These are phyloP conservation scores for Cornus controversa DNA, from an alignment of 148 eudicot genomes.

Conservation along the genomic window DNA sequence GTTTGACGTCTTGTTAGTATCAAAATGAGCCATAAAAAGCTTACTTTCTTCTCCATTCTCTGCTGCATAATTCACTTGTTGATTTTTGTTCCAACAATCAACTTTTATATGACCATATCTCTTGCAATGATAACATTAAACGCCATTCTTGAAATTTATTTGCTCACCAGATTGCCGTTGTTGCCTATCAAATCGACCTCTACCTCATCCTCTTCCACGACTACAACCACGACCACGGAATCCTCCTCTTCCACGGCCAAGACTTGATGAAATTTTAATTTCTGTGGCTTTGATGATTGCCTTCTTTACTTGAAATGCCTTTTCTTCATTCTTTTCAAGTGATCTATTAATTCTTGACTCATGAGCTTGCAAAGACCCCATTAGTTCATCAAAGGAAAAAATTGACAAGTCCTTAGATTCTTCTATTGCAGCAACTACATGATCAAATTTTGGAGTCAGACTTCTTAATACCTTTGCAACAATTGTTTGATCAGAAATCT, in stretches of 20 bases:
- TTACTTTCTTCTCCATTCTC: too few relatives aligned
- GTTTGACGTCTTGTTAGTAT: neutral
- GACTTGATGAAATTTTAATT: neutral
- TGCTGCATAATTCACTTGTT: too few relatives aligned
- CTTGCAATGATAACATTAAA: too few relatives aligned
- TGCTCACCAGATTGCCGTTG: neutral
- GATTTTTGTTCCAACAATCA: neutral
- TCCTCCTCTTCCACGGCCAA: neutral
- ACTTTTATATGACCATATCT: neutral
- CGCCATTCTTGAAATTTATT: neutral
- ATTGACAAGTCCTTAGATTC: too few relatives aligned
- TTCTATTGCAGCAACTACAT: too few relatives aligned
- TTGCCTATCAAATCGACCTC: neutral
- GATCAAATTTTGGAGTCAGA: neutral
- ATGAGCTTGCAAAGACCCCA: too few relatives aligned
- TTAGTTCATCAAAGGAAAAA: too few relatives aligned
- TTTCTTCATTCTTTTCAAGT: too few relatives aligned
- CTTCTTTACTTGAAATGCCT: neutral
- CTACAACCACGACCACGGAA: neutral
- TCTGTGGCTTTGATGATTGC: neutral
- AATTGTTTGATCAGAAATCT: neutral
- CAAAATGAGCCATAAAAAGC: too few relatives aligned
- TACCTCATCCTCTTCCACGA: neutral
- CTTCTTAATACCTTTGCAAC: neutral
- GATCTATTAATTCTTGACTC: too few relatives aligned